Evolutionary conservation across 805 yeast species (phyloP), one percentile per base, ranked within the genome.

Genomic region (Wickerhamiella nectarea): DNA sequence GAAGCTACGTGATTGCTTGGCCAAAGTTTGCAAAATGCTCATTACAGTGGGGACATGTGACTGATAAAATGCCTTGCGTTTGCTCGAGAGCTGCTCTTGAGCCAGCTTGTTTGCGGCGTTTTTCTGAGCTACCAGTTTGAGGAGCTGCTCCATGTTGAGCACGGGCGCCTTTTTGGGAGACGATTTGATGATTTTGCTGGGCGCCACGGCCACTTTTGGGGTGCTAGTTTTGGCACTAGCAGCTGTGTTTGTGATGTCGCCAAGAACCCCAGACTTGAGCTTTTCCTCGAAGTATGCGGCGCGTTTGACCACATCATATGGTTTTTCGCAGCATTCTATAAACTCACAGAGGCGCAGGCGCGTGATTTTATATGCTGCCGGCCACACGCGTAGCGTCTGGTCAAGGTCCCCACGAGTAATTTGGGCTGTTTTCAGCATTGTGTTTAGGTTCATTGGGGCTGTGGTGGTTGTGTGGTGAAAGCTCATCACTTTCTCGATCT

Each of bases 361-460:
- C 29, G 25, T 29, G 31, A 31, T 18, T 28, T 39, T 29, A 18
- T 39, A 39, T 19, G 36, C 80, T 79, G 50, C 75, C 74, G 14
- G 69, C 42, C 42, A 39, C 42, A 25, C 62, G 53, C 79, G 78
- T 53, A 89, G 70, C 45, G 74, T 56, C 49, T 81, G 94, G 59
- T 83, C 87, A 61, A 89, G 71, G 66, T 86, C 94, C 15, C 79
- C 76, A 41, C 86, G 95, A 43, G 64, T 64, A 14, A 51, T 46
- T 3, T 11, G 7, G 1, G 43, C 38, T 20, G 12, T 22, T 6
- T 18, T 33, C 3, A 18, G 11, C 18, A 40, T 4, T n/a, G 12
- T 19, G 4, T 24, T 34, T 6, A 34, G 10, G 12, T 14, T 11
- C 38, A 40, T 25, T 3, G 38, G 43, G 10, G 38, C 31, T 5